Base-by-base conservation (phyloP, 1,284 basidiomycete genomes). In the Bothia castanella region DNA sequence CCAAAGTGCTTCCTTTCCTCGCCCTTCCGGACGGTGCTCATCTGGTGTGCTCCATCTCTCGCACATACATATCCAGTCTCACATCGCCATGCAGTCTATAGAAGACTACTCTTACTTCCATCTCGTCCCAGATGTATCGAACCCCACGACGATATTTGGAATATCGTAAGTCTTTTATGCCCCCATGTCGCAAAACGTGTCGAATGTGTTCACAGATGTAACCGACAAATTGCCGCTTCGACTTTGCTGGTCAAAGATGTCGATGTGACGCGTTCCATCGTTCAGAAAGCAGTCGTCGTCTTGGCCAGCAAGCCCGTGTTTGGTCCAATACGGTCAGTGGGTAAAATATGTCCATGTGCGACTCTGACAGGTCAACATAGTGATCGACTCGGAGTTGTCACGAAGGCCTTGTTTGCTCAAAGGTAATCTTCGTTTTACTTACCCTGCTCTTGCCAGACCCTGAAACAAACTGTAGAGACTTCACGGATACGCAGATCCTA, bases 81-180 rank as follows among this genome's bases (percentile, higher is more conserved):
- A 57, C 41, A 49, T 31, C 39, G 23, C 31, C 45, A 38, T 10
- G 8, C 65, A 92, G 89, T 92, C 88, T 56, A 75, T 87, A 27
- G 96, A 99, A 72, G 96, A 99, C 67, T 99, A 97, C 66, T 94
- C 89, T 4, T 98, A 97, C 71, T 99, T 99, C 66, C 92, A 96
- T 64, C 71, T 94, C 21, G 83, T 88, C 9, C 82, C 86, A 20
- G 71, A 81, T 44, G 78, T 85, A 39, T 76, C 85, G 23, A 82
- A 79, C 60, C 76, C 90, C 27, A 82, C 80, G 12, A 97, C 94
- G 1, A 72, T 97, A 41, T 97, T 97, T 65, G 94, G 94, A 29
- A 97, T 97, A 63, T 96, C 92, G 82, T 92, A 59, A 70, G 87
- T 72, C 9, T n/a, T 39, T 20, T 44, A 34, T 45, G 19, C n/a